Conservation (phyloP, 1,284 basidiomycete genomes). For the Porogramme epimiltina region DNA sequence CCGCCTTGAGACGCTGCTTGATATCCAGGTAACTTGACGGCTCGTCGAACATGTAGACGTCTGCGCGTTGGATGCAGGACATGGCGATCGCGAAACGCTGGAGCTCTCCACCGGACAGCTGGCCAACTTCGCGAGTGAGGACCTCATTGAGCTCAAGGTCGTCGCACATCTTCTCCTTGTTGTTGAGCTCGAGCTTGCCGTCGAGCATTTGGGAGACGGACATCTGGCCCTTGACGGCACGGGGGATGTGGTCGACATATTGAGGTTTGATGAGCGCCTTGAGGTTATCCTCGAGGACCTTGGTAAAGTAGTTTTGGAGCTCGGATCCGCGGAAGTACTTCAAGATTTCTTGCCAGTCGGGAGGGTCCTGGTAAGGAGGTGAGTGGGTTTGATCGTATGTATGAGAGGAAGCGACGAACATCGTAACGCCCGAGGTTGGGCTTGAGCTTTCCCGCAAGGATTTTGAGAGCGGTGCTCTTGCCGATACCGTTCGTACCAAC, state of each 20-base stretch:
- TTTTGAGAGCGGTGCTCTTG: conserved; percentile 95
- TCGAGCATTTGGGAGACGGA: conserved; percentile 90
- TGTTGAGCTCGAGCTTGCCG: conserved; percentile 82
- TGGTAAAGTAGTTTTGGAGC: conserved; percentile 98
- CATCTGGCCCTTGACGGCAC: conserved; percentile 89
- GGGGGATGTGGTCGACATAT: conserved; percentile 98
- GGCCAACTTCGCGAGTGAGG: conserved; percentile 78
- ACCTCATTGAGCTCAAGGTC: conserved; percentile 88
- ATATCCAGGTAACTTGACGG: conserved; percentile 97
- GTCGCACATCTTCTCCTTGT: conserved; percentile 80
- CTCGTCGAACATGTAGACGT: conserved; percentile 96
- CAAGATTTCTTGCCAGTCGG: conserved; percentile 97
- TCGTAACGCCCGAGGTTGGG: conserved; percentile 91
- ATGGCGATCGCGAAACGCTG: conserved; percentile 96
- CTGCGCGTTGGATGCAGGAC: conserved; percentile 89
- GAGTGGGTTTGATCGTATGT: conserved; percentile 3
- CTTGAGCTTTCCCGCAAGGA: conserved; percentile 93
- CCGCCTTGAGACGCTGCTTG: conserved; percentile 92
- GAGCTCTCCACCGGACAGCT: conserved; percentile 93
- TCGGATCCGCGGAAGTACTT: conserved; percentile 98
- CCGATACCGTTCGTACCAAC: conserved; percentile 99
- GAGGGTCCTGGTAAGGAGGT: conserved; percentile 69
- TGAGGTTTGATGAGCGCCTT: conserved; percentile 98
- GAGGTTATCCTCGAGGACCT: conserved; percentile 96
- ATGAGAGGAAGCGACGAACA: conserved; percentile 45